Conservation (phyloP, 805 yeast species). For the Yueomyces sinensis region DNA sequence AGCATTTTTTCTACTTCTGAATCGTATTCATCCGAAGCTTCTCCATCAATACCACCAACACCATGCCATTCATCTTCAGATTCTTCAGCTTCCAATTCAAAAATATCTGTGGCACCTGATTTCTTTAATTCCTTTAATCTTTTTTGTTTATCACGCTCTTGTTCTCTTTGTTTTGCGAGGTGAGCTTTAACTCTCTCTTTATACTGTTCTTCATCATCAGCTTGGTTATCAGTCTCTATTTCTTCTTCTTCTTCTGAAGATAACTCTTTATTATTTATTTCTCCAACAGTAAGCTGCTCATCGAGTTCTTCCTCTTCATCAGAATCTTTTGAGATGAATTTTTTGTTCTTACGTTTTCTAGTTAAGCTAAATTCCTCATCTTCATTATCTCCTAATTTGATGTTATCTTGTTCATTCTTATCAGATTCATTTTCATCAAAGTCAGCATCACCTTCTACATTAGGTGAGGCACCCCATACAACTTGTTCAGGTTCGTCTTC, state of each 20-base stretch:
- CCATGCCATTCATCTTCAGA: conserved; percentile 86
- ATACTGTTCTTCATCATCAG: conserved; percentile 9
- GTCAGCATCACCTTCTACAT: not conserved
- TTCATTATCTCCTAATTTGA: conserved; percentile 10
- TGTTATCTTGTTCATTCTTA: conserved; percentile 3
- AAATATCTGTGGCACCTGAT: conserved; percentile 42
- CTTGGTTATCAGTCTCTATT: conserved; percentile 1
- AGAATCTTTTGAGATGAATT: too few species aligned
- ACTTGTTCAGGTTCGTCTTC: not conserved
- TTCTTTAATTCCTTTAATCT: conserved; percentile 41
- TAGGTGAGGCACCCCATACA: too few species aligned
- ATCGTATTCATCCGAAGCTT: conserved; percentile 37
- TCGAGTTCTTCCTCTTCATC: not conserved
- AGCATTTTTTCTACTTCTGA: conserved; percentile 70
- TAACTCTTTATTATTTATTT: not conserved
- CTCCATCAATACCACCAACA: conserved; percentile 59
- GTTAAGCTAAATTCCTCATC: conserved; percentile 1
- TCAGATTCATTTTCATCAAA: not conserved
- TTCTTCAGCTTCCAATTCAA: conserved; percentile 79
- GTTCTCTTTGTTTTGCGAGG: conserved; percentile 12
- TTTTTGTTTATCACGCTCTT: conserved; percentile 12
- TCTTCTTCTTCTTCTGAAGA: not conserved
- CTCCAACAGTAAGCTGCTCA: not conserved
- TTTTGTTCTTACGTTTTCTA: not conserved
- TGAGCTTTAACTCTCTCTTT: conserved; percentile 10